Percentiles rank a stretch among this genome's conserved stretches.
Conservation (phyloP, 352 stramenopile genomes). For the Phytophthora citrophthora region DNA sequence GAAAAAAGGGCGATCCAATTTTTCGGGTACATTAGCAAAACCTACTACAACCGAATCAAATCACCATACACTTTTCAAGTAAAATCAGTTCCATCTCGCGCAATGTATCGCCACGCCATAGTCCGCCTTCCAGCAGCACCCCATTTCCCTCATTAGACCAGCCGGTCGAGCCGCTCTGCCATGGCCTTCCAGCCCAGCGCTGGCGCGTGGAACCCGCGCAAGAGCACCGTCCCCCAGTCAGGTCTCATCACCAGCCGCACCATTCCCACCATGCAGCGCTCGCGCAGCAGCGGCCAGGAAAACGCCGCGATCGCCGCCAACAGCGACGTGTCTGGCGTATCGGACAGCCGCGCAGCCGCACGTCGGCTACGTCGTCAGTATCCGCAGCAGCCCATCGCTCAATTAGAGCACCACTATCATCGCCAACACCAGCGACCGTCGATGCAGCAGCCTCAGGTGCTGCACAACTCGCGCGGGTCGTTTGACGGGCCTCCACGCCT, state of each 20-base stretch:
- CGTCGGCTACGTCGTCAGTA: constrained; percentile 35
- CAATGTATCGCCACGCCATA: constrained; percentile 1
- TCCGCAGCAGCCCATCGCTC: constrained; percentile 39
- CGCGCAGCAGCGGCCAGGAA: constrained; percentile 23
- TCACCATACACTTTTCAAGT: constrained; percentile 3
- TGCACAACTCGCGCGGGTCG: constrained; percentile 14
- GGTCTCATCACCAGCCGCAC: constrained; percentile 16
- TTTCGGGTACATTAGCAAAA: too few relatives aligned
- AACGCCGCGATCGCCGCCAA: constrained; percentile 20
- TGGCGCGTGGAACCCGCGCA: constrained; percentile 10
- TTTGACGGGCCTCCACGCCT: constrained; percentile 25
- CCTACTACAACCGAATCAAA: too few relatives aligned
- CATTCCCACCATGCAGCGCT: constrained; percentile 29
- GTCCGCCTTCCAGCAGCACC: constrained; percentile 12
- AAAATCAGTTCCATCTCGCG: constrained; percentile 15
- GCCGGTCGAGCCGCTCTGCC: constrained; percentile 9
- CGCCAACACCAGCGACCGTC: constrained; percentile 26
- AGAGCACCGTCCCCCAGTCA: constrained; percentile 3
- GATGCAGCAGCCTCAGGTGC: not conserved
- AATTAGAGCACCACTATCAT: constrained; percentile 44
- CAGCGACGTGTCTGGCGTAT: not conserved
- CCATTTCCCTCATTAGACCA: constrained; percentile 15
- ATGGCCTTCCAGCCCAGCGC: constrained; percentile 22
- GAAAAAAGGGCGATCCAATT: constrained; percentile 4
- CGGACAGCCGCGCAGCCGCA: constrained; percentile 24